Evolutionary conservation across 305 asterid species (phyloP).

Genomic region (Striga hermonthica): DNA sequence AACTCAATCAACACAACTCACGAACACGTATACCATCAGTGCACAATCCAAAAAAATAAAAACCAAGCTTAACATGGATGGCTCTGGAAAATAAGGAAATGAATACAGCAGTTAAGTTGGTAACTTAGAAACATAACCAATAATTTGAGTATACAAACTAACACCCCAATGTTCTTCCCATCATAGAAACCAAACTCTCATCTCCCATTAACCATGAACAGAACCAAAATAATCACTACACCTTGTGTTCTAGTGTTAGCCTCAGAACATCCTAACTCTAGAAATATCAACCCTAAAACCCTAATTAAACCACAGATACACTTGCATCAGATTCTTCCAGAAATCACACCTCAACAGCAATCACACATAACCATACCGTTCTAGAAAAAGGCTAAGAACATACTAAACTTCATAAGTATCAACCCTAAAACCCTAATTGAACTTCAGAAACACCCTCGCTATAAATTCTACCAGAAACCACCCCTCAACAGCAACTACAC

Average conservation of each 20-base stretch:
- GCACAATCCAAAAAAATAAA: background rate
- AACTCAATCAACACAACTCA: constrained; percentile 9
- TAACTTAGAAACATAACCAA: constrained; percentile 3
- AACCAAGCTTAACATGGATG: background rate
- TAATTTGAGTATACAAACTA: background rate
- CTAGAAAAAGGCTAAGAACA: background rate
- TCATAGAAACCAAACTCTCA: background rate
- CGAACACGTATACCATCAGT: background rate
- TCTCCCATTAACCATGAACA: background rate
- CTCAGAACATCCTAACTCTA: constrained; percentile 18
- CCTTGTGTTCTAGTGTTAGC: too few relatives aligned
- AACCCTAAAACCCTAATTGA: constrained; percentile 27
- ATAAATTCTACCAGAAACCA: too few relatives aligned
- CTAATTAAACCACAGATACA: constrained; percentile 23
- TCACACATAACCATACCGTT: background rate
- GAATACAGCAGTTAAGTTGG: constrained; percentile 10
- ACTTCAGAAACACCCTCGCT: background rate
- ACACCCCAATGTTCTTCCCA: constrained; percentile 5
- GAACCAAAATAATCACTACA: background rate
- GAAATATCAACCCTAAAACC: constrained; percentile 21
- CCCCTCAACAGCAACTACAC: too few relatives aligned
- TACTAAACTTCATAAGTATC: constrained; percentile 6
- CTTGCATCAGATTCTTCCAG: background rate
- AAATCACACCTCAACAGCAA: background rate
- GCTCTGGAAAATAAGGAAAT: background rate